phyloP scores from a whole-genome alignment of 805 yeast species.

The Kregervanrija delftensis region DNA sequence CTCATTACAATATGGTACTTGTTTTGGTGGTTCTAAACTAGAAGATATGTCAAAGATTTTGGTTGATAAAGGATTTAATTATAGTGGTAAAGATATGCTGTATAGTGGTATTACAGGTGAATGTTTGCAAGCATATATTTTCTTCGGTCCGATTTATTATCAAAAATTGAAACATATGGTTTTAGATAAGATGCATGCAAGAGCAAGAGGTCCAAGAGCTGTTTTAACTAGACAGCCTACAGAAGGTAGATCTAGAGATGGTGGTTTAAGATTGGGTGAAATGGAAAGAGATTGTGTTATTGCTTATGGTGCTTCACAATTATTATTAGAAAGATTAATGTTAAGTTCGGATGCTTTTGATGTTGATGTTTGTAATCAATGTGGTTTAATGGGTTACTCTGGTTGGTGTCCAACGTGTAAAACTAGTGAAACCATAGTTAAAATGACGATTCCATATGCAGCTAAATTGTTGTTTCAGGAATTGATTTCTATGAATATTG shows the following conservation, averaged over 20 bases:
- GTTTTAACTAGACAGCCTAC: constrained; percentile 97
- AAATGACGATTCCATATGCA: constrained; percentile 98
- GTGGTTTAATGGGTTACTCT: constrained; percentile 96
- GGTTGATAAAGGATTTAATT: constrained; percentile 85
- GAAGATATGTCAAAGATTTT: constrained; percentile 91
- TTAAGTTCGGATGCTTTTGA: constrained; percentile 96
- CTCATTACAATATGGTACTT: constrained; percentile 88
- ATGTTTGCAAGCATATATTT: constrained; percentile 92
- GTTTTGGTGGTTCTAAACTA: constrained; percentile 96
- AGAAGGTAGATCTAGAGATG: constrained; percentile 98
- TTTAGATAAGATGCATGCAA: constrained; percentile 97
- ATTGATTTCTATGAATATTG: constrained; percentile 95
- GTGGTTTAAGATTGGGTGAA: constrained; percentile 97
- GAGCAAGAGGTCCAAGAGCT: constrained; percentile 99
- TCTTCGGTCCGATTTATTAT: constrained; percentile 97
- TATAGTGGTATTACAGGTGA: constrained; percentile 98
- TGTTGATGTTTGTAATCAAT: constrained; percentile 86
- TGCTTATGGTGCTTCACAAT: constrained; percentile 97
- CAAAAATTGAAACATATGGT: constrained; percentile 99
- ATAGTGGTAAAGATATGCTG: constrained; percentile 96
- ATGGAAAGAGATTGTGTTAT: constrained; percentile 99
- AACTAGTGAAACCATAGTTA: constrained; percentile 75
- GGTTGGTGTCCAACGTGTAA: constrained; percentile 98
- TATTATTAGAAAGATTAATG: constrained; percentile 90
- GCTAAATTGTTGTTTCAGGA: constrained; percentile 97